These are phyloP conservation scores for Diospyros lotus DNA, from an alignment of 148 eudicot species.

Conservation along the genomic window DNA sequence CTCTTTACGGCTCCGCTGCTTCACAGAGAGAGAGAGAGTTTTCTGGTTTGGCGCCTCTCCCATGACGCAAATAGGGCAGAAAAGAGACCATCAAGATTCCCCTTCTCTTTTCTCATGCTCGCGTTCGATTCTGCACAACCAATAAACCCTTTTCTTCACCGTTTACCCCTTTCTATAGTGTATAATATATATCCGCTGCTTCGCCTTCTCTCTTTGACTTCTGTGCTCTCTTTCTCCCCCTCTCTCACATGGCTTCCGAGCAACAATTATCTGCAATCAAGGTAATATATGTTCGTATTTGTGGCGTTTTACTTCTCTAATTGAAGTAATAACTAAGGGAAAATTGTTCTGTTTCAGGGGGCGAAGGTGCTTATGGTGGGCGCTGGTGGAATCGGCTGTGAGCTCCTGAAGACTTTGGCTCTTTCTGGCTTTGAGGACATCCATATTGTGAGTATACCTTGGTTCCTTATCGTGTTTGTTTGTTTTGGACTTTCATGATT, in stretches of 20 bases:
- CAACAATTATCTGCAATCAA: slow-evolving; percentile 54
- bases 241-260: slow-evolving; percentile 48
- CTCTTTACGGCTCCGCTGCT: too few species aligned
- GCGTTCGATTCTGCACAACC: slow-evolving; percentile 8
- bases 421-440: slow-evolving; percentile 90
- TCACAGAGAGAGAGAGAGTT: background rate
- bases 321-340: slow-evolving; percentile 4
- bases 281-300: slow-evolving; percentile 24
- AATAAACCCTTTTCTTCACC: background rate
- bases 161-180: background rate
- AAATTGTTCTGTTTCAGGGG: slow-evolving; percentile 36
- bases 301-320: background rate
- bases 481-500: background rate
- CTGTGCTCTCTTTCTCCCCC: background rate
- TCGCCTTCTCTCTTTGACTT: background rate
- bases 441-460: slow-evolving; percentile 55
- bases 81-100: slow-evolving; percentile 16
- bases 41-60: slow-evolving; percentile 34
- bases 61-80: slow-evolving; percentile 2
- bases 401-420: slow-evolving; percentile 90
- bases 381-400: slow-evolving; percentile 98
- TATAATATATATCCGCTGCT: background rate
- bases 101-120: background rate
- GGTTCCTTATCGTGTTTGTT: background rate
- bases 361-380: slow-evolving; percentile 95